Conservation (phyloP, 148 eudicot genomes). For the Cornus florida region DNA sequence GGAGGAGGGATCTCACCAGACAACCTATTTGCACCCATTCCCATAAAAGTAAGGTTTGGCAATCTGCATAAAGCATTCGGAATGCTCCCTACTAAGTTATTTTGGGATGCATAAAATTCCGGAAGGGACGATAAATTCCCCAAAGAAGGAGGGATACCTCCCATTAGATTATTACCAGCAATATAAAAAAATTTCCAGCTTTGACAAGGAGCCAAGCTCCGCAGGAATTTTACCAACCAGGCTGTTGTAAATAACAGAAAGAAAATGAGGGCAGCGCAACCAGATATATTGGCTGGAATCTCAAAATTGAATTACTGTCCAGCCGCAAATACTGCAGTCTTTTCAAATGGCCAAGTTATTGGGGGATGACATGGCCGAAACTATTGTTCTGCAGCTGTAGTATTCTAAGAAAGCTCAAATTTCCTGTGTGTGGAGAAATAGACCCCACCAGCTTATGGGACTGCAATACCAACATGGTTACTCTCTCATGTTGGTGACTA, state of each 20-base stretch:
- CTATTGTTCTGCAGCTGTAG: slow-evolving; percentile 4
- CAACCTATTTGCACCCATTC: neutral
- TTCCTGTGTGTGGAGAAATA: neutral
- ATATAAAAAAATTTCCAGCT: slow-evolving; percentile 12
- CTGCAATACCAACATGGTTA: neutral
- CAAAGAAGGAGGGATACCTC: neutral
- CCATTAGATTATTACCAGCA: neutral
- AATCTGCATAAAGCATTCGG: neutral
- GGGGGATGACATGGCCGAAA: neutral
- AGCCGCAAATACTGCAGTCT: neutral
- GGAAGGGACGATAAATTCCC: neutral
- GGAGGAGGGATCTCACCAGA: slow-evolving; percentile 1
- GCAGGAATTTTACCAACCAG: slow-evolving; percentile 30
- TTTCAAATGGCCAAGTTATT: neutral
- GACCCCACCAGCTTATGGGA: neutral
- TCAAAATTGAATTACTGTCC: slow-evolving; percentile 1
- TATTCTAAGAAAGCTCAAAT: neutral
- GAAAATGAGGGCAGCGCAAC: slow-evolving; percentile 10
- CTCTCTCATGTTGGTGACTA: slow-evolving; percentile 7
- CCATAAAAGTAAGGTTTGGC: neutral
- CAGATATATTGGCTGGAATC: neutral
- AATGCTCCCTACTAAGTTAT: neutral
- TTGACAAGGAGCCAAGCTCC: slow-evolving; percentile 19
- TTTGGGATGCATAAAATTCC: neutral
- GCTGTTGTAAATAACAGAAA: slow-evolving; percentile 8